A percentile compares a stretch with the other conserved stretches of the same genome.
phyloP scores from a whole-genome alignment of 805 yeast genomes.

The Wickerhamomyces chambardii region DNA sequence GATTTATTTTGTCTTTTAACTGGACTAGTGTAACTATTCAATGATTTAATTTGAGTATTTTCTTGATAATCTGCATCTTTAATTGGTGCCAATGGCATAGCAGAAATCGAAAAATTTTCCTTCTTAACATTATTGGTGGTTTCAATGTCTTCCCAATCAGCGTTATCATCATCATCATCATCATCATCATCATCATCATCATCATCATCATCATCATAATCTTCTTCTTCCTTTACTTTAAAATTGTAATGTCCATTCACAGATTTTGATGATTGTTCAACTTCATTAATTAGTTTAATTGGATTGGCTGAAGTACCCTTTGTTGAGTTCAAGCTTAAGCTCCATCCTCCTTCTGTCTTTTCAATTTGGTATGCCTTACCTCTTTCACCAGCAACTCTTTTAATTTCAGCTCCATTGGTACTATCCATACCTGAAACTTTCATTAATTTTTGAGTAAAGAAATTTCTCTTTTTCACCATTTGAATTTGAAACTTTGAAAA shows the following conservation, averaged over 20 bases:
- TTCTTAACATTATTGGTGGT: constrained; percentile 17
- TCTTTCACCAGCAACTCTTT: constrained; percentile 77
- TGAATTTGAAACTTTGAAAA: constrained; percentile 90
- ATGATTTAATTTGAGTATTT: constrained; percentile 9
- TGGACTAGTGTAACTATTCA: constrained; percentile 10
- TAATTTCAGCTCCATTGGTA: constrained; percentile 17
- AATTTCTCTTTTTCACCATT: constrained; percentile 88
- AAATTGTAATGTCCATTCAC: no score
- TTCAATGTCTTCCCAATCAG: constrained; percentile 69
- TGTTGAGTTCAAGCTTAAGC: constrained; percentile 47
- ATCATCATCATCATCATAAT: no score
- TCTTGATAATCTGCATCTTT: constrained; percentile 6
- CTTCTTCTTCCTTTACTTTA: no score
- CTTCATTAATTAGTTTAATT: constrained; percentile 29
- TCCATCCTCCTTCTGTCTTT: constrained; percentile 78
- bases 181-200: constrained; percentile 15
- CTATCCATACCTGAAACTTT: constrained; percentile 73
- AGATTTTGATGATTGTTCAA: constrained; percentile 1
- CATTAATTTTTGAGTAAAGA: constrained; percentile 81
- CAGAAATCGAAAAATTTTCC: constrained; percentile 31
- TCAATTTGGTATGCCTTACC: constrained; percentile 68
- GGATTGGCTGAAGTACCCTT: constrained; percentile 36
- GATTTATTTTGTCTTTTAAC: constrained; percentile 2
- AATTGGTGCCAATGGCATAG: constrained; percentile 27
- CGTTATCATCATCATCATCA: constrained; percentile 27